Conservation (phyloP, 2,329 filamentous ascomycete genomes). For the Trichophyton rubrum region DNA sequence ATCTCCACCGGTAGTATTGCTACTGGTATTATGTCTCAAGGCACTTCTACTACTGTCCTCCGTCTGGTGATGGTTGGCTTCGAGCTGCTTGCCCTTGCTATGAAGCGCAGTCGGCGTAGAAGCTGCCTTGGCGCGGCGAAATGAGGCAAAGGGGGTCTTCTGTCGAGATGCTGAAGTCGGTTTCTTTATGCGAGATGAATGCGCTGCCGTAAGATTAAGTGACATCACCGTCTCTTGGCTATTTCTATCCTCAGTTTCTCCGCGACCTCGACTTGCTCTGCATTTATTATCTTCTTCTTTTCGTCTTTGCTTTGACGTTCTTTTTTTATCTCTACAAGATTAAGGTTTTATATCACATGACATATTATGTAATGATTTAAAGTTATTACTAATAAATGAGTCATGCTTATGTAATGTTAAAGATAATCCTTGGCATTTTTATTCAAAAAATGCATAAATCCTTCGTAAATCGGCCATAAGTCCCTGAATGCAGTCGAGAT, state of each 20-base stretch:
- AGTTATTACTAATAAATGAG: background rate
- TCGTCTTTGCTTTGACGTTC: too few relatives aligned
- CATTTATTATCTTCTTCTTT: background rate
- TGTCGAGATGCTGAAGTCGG: conserved; percentile 21
- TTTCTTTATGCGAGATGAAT: conserved; percentile 36
- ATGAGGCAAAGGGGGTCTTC: conserved; percentile 29
- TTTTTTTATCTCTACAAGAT: too few relatives aligned
- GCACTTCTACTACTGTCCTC: conserved; percentile 14
- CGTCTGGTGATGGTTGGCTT: conserved; percentile 5
- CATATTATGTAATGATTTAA: too few relatives aligned
- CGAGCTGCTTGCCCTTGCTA: conserved; percentile 6
- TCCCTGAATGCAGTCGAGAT: too few relatives aligned
- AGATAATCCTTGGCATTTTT: too few relatives aligned
- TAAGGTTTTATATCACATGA: too few relatives aligned
- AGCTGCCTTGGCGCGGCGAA: conserved; percentile 30
- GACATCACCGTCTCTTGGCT: conserved; percentile 26
- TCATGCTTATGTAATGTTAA: background rate
- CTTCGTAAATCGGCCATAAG: too few relatives aligned
- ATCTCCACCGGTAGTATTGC: background rate
- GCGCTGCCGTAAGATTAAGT: conserved; percentile 36
- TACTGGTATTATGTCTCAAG: conserved; percentile 11
- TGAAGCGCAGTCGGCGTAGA: background rate
- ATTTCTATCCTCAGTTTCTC: background rate
- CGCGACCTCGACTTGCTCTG: background rate
- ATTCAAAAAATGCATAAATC: too few relatives aligned